A percentile compares a stretch with the other conserved stretches of the same genome.
These are phyloP conservation scores for Hawksworthiomyces lignivorus DNA, from an alignment of 2,329 filamentous ascomycete species.

Conservation along the genomic window DNA sequence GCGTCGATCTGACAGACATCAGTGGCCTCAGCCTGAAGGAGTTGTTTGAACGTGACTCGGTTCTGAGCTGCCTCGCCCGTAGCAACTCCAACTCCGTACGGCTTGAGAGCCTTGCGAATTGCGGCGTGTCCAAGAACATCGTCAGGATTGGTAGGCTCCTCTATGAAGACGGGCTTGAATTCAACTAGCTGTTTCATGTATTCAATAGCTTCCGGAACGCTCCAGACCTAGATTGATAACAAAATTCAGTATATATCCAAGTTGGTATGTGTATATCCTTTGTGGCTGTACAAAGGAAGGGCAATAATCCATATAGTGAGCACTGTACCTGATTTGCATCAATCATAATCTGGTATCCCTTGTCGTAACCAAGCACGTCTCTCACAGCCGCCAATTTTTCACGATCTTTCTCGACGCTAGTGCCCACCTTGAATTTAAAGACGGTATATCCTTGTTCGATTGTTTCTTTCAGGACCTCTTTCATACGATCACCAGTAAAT, in stretches of 20 bases:
- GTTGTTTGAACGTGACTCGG: constrained; percentile 86
- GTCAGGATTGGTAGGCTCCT: constrained; percentile 84
- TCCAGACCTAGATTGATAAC: constrained; percentile 63
- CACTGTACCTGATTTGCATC: constrained; percentile 81
- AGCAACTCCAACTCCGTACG: constrained; percentile 70
- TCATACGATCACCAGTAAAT: constrained; percentile 81
- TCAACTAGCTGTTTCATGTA: constrained; percentile 77
- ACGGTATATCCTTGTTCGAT: constrained; percentile 68
- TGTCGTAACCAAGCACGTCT: constrained; percentile 35
- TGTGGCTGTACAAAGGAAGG: too few relatives aligned
- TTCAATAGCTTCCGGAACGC: constrained; percentile 75
- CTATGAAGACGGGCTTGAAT: constrained; percentile 89
- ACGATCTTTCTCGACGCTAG: constrained; percentile 63
- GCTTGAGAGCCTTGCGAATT: constrained; percentile 68
- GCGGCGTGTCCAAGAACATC: constrained; percentile 82
- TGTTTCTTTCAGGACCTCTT: constrained; percentile 64
- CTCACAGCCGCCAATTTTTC: constrained; percentile 63
- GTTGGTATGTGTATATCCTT: too few relatives aligned
- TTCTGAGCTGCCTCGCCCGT: constrained; percentile 95
- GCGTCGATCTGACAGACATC: constrained; percentile 89
- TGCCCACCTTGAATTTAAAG: constrained; percentile 87
- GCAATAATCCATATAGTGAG: too few relatives aligned
- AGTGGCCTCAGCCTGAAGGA: constrained; percentile 70
- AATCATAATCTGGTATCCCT: constrained; percentile 79
- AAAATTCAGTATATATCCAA: too few relatives aligned